Evolutionary conservation across 345 rosid genomes (phyloP), one percentile per base, ranked within the genome.

Genomic region (Rhodamnia argentea): DNA sequence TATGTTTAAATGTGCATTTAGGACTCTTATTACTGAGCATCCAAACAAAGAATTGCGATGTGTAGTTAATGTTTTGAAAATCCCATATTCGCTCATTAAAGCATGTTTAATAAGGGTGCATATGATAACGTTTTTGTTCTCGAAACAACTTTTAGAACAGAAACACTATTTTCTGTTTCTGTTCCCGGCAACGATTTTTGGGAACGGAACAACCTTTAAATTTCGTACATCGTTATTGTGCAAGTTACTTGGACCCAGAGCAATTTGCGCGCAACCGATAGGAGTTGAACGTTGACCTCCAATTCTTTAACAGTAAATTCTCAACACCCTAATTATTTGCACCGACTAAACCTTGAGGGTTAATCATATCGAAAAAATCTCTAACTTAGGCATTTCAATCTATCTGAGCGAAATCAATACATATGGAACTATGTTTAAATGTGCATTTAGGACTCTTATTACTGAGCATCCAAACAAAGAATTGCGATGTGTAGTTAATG

Each of bases 281-380:
- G 9, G 1, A 62, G 5, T 62, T 62, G 11, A 62, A 62, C 0
- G 12, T 0, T 2, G 14, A 29, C 0, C 22, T 29, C 0, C 37
- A 7, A 3, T 29, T 62, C 20, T 62, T 15, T 4, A 62, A 62
- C 1, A 1, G 22, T 62, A 62, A 1, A 62, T 62, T 22, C 5
- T 0, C 1, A 5, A 7, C 0, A 0, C 75, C 7, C 42, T 62
- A 62, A 29, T 15, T 15, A 15, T 29, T 1, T 29, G 23, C 0
- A 10, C 2, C 5, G 5, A 29, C 11, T 11, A 1, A 62, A 29
- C 10, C 40, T 14, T n/a, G 10, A 62, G 22, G 20, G 40, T 62
- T 62, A 27, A 16, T 29, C 7, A 62, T 7, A 14, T 29, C 32
- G 20, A n/a, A n/a, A n/a, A 29, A 62, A 15, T 27, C 42, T 62